These are phyloP conservation scores for Claviceps citrina DNA, from an alignment of 2,329 filamentous ascomycete species.

Conservation along the genomic window DNA sequence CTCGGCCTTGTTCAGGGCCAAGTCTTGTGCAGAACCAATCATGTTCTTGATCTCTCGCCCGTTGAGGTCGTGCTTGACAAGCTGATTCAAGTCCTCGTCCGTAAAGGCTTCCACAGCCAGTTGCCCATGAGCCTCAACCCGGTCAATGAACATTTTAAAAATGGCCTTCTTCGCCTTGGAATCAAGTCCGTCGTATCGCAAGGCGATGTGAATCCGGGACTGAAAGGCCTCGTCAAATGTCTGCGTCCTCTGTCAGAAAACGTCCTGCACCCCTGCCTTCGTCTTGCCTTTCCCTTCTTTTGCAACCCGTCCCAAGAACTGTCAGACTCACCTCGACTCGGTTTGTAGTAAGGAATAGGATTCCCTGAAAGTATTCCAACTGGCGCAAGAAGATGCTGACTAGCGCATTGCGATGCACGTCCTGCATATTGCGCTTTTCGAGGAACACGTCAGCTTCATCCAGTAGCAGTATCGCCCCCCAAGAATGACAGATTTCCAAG, in stretches of 20 bases:
- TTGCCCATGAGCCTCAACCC: constrained; percentile 50
- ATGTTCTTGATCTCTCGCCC: constrained; percentile 73
- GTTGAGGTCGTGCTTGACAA: constrained; percentile 51
- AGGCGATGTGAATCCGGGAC: constrained; percentile 69
- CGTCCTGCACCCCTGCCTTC: neutral
- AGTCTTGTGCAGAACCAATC: constrained; percentile 65
- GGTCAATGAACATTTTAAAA: constrained; percentile 71
- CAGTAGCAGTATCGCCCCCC: constrained; percentile 71
- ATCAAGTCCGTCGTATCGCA: constrained; percentile 64
- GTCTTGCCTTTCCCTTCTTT: neutral
- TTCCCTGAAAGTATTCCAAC: constrained; percentile 84
- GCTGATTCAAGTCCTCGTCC: constrained; percentile 48
- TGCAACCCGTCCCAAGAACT: neutral
- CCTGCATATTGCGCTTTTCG: constrained; percentile 67
- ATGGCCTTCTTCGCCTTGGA: constrained; percentile 59
- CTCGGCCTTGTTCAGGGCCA: constrained; percentile 61
- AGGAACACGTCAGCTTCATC: constrained; percentile 79
- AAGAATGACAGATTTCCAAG: constrained; percentile 69
- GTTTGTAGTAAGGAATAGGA: constrained; percentile 80
- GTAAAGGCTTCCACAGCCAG: constrained; percentile 44
- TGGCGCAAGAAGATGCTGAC: constrained; percentile 78
- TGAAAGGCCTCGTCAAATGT: constrained; percentile 88
- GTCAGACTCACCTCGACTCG: constrained; percentile 44
- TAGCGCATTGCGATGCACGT: constrained; percentile 71
- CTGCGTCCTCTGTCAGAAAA: constrained; percentile 16